Percentiles rank a stretch among this genome's conserved stretches.
These are phyloP conservation scores for Boletales sp. DNA, from an alignment of 768 basidiomycete species.

Conservation along the genomic window DNA sequence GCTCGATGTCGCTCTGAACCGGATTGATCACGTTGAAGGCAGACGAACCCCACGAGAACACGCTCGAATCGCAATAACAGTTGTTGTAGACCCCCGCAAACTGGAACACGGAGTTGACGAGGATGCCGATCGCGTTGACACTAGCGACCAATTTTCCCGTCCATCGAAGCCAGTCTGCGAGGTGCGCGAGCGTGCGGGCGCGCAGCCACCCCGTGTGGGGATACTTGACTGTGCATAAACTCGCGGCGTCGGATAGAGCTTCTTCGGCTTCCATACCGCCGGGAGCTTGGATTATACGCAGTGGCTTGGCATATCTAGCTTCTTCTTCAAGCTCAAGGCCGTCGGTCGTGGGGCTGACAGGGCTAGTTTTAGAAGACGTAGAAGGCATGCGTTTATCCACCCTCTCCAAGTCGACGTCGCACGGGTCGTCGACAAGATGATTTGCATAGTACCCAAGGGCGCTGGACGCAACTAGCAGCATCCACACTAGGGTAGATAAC, in stretches of 20 bases:
- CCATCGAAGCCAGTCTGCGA: constrained; percentile 23
- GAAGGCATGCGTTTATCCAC: neutral
- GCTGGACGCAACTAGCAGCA: constrained; percentile 29
- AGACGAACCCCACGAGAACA: constrained; percentile 10
- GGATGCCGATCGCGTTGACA: constrained; percentile 23
- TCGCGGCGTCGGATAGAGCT: no score
- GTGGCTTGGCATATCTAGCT: no score
- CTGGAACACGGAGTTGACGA: constrained; percentile 29
- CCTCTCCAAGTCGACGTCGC: neutral
- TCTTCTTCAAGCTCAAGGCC: no score
- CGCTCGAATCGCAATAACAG: constrained; percentile 31
- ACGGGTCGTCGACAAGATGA: neutral
- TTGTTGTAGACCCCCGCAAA: constrained; percentile 23
- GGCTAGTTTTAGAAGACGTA: neutral
- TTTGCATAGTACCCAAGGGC: constrained; percentile 18
- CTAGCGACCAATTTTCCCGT: constrained; percentile 26
- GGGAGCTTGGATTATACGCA: neutral
- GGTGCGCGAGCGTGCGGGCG: neutral
- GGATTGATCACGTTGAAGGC: constrained; percentile 31
- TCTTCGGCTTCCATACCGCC: neutral
- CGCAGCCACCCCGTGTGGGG: neutral
- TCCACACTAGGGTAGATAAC: constrained; percentile 29
- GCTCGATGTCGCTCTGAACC: constrained; percentile 13
- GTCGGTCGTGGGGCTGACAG: no score
- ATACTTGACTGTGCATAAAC: neutral